Evolutionary conservation across 176 grass and related monocot genomes (phyloP).

Genomic region (Elaeis guineensis): DNA sequence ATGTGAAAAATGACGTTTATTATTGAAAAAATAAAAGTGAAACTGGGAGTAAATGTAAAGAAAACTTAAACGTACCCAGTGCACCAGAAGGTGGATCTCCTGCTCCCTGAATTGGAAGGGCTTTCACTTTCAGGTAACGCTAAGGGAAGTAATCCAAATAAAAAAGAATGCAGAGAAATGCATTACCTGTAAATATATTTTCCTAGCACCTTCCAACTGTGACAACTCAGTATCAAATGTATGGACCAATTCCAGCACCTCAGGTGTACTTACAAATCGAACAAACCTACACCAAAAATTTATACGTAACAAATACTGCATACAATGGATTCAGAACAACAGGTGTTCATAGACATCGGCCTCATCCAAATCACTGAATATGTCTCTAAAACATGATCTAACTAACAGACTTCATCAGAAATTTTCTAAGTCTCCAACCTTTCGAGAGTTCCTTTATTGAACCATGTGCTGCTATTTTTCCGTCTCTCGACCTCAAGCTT

Average conservation of each 20-base stretch:
- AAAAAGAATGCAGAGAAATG: not conserved
- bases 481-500: constrained; percentile 56
- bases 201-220: constrained; percentile 92
- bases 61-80: constrained; percentile 43
- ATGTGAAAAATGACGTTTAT: constrained; percentile 1
- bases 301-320: not conserved
- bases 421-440: constrained; percentile 32
- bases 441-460: constrained; percentile 95
- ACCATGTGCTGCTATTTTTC: constrained; percentile 44
- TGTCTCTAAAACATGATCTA: too few species aligned
- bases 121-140: not conserved
- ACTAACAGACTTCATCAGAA: too few species aligned
- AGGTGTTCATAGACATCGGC: not conserved
- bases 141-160: not conserved
- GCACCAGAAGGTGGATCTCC: constrained; percentile 41
- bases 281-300: constrained; percentile 60
- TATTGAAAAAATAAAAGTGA: too few species aligned
- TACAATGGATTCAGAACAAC: not conserved
- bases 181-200: constrained; percentile 65
- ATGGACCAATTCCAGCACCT: constrained; percentile 78
- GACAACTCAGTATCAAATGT: constrained; percentile 83
- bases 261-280: constrained; percentile 92
- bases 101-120: constrained; percentile 32
- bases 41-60: too few species aligned
- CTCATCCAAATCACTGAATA: too few species aligned